These are phyloP conservation scores for Coemansia sp. DNA, from an alignment of 192 early-diverging fungal species.

Conservation along the genomic window DNA sequence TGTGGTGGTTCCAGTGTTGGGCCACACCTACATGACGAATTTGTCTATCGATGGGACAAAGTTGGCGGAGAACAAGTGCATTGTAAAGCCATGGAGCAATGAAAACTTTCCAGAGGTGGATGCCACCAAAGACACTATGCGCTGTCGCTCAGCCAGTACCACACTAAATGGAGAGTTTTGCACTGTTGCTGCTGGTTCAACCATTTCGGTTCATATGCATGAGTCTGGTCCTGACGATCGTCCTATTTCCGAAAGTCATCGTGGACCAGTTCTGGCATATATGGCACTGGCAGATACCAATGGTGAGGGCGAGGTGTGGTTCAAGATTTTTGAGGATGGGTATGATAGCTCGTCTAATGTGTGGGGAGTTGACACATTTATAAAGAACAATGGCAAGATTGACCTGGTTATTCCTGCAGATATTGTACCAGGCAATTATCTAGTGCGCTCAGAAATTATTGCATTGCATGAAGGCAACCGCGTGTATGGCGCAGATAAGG, in stretches of 20 bases:
- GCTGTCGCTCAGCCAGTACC: conserved; percentile 15
- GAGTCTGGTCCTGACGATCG: not conserved
- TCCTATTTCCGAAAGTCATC: conserved; percentile 8
- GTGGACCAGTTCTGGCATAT: conserved; percentile 28
- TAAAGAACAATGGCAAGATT: conserved; percentile 21
- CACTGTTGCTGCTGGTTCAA: conserved; percentile 22
- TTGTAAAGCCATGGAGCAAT: not conserved
- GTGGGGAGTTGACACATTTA: conserved; percentile 32
- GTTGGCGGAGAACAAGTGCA: not conserved
- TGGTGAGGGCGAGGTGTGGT: conserved; percentile 27
- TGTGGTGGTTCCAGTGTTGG: not conserved
- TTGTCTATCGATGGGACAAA: not conserved
- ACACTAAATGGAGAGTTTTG: conserved; percentile 5
- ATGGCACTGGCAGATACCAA: conserved; percentile 18
- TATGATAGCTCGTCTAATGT: conserved; percentile 21
- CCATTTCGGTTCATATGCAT: conserved; percentile 18
- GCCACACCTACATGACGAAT: not conserved
- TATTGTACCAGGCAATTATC: conserved; percentile 19
- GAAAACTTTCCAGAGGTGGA: conserved; percentile 29
- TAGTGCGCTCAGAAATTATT: conserved; percentile 25
- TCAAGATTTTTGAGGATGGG: conserved; percentile 37
- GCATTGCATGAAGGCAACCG: conserved; percentile 20
- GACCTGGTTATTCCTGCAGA: conserved; percentile 23
- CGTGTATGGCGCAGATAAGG: not conserved
- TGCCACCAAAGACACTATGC: conserved; percentile 10